Base-by-base conservation (phyloP, 2,329 filamentous ascomycete species). In the Claviceps purpurea region DNA sequence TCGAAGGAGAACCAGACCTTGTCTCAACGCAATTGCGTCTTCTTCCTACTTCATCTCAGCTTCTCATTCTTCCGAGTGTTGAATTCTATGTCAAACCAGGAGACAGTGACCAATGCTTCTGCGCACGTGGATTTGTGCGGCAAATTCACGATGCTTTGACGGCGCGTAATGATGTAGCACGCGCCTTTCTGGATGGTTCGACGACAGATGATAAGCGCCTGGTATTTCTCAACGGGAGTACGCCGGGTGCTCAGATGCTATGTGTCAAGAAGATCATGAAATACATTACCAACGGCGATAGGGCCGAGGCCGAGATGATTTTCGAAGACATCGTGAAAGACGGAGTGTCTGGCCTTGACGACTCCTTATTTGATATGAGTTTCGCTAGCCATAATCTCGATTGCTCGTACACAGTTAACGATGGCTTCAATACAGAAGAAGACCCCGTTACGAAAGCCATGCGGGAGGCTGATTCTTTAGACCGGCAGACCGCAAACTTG, bases 221-320 rank as follows among this genome's bases (percentile, higher is more conserved):
- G 4, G 79, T 81, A 7, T 81, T 84, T 56, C 67, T 81, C 63
- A 74, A 80, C 50, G 81, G 80, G 3, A 79, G 81, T 10, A 77
- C 76, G 3, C 69, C 75, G 10, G 70, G 73, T 52, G 79, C 79
- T 1, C 73, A 76, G 50, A 65, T 73, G 5, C 66, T 73, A 24
- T 84, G 79, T 58, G 72, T 84, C 52, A 65, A 68, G 39, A 67
- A 69, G 34, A 80, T 84, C 49, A 74, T 74, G 61, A 64, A 75
- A 50, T 67, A 78, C 53, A 64, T 76, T 51, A 77, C 75, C 1
- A 60, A 69, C 41, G 78, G 76, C 2, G 69, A 79, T 57, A 57
- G 72, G 14, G 56, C 59, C n/a, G 68, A 69, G 53, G 80, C 80
- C 0, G 73, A 77, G 59, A 61, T 62, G 2, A 65, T 77, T 20